Evolutionary conservation across 2,329 filamentous ascomycete species (phyloP).

Genomic region (Uncinocarpus reesii): DNA sequence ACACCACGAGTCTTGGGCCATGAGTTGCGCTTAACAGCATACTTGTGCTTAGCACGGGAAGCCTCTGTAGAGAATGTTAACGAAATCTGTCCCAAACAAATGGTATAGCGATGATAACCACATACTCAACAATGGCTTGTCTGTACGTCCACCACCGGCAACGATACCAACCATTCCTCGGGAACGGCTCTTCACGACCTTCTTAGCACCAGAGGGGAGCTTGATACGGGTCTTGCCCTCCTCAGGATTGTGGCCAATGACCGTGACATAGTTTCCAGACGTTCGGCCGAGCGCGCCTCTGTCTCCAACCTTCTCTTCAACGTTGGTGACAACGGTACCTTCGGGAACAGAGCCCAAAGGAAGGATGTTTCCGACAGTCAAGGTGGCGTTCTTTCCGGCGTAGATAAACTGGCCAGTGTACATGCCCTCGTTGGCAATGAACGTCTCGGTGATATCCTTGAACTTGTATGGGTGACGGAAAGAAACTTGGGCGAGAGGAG

Average conservation of each 20-base stretch:
- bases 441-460: constrained; percentile 96
- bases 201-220: constrained; percentile 98
- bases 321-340: constrained; percentile 98
- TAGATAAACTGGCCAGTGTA: constrained; percentile 99
- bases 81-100: constrained; percentile 15
- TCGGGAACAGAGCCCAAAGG: constrained; percentile 90
- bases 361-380: constrained; percentile 96
- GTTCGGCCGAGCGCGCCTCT: constrained; percentile 92
- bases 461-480: constrained; percentile 98
- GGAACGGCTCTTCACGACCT: constrained; percentile 83
- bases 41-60: constrained; percentile 99
- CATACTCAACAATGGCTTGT: constrained; percentile 93
- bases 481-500: constrained; percentile 88
- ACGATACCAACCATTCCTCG: constrained; percentile 99
- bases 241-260: constrained; percentile 94
- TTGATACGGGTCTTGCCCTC: constrained; percentile 99
- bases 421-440: constrained; percentile 99
- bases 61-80: constrained; percentile 61
- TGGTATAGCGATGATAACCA: constrained; percentile 11
- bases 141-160: constrained; percentile 96
- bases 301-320: constrained; percentile 98
- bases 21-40: constrained; percentile 99
- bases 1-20: constrained; percentile 99
- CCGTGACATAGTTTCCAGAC: constrained; percentile 98
- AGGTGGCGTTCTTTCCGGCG: constrained; percentile 94